These are phyloP conservation scores for Populus hybrid DNA, from an alignment of 441 rosid species.

Conservation along the genomic window DNA sequence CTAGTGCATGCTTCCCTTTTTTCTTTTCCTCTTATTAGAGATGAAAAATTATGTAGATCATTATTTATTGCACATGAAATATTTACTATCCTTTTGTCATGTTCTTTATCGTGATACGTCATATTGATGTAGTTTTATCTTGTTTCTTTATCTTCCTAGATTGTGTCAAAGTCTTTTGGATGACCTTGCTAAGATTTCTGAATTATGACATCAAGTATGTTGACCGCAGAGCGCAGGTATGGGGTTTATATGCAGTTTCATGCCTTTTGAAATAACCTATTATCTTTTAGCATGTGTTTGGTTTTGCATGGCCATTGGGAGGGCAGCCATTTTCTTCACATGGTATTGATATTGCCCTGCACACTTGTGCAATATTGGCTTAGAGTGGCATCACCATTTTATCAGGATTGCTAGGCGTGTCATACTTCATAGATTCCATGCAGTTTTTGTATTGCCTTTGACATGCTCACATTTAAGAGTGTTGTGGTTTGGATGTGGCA, in stretches of 20 bases:
- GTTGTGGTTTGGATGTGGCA: background rate
- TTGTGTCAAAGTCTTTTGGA: conserved; percentile 35
- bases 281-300: background rate
- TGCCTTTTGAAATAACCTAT: background rate
- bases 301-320: background rate
- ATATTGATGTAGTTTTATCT: conserved; percentile 14
- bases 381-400: background rate
- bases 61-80: background rate
- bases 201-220: conserved; percentile 56
- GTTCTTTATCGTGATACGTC: background rate
- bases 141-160: conserved; percentile 20
- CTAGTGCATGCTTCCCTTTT: background rate
- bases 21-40: background rate
- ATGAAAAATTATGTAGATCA: background rate
- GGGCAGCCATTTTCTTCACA: background rate
- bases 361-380: background rate
- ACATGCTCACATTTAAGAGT: background rate
- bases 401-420: background rate
- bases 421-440: background rate
- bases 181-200: conserved; percentile 39
- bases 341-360: background rate
- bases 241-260: background rate
- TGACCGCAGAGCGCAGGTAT: conserved; percentile 67
- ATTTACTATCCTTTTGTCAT: background rate
- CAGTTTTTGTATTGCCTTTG: background rate